Base-by-base conservation (phyloP, 768 basidiomycete species). In the Thelephora ganbajun region DNA sequence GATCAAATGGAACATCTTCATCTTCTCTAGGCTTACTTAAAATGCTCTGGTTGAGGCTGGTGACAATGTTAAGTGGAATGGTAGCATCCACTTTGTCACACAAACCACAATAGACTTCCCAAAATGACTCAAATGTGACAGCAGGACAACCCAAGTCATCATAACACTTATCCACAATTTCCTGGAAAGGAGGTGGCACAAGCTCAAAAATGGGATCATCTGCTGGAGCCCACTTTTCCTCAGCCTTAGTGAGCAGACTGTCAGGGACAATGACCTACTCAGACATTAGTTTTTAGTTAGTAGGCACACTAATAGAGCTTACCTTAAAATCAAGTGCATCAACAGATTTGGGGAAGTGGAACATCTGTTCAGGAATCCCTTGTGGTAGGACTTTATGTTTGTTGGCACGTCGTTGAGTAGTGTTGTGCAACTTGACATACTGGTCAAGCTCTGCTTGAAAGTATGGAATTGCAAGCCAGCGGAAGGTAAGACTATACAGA, bases 391-490 rank as follows among this genome's bases (percentile, higher is more conserved):
- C 33, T 22, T 46, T 46, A 33, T 46, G 45, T 18, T 33, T 20
- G 22, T 46, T 5, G 9, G 45, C 39, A 34, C 26, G 26, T 13
- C 26, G 19, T 3, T 39, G 4, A 12, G 45, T 46, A 5, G 19
- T 14, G 33, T 46, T 46, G 34, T 46, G 45, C 18, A 30, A 5
- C 12, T 34, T 5, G 9, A 46, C 34, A 36, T 46, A 46, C 9
- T 3, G 14, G 36, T 46, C 26, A 37, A 46, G 19, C 22, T 46
- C 45, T 5, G 4, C 5, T 18, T 46, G 45, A 9, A 46, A 5
- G n/a, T 3, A 46, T 5, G 45, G 45, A 3, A 46, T 46, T 3
- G 45, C 45, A 18, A 46, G n/a, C 45, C 45, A 46, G 3, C 45
- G 26, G 18, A 46, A 46, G 12, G 34, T 18, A 3, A 46, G 26